phyloP scores from a whole-genome alignment of 164 flowering plant genomes.

The Platanus orientalis region DNA sequence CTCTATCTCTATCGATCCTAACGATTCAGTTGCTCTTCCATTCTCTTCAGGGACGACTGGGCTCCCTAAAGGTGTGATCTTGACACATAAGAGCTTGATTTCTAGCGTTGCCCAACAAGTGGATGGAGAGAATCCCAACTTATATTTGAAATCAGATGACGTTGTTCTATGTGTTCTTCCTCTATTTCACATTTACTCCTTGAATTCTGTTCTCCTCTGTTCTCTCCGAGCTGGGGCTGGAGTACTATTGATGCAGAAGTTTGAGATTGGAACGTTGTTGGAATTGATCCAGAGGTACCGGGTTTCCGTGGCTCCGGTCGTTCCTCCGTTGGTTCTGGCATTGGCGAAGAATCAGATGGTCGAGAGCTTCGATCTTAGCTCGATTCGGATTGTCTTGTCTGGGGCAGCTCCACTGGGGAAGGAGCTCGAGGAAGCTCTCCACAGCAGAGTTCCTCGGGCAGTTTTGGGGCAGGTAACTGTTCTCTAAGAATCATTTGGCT shows the following conservation, averaged over 20 bases:
- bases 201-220: no score
- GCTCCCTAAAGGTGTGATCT: slow-evolving; percentile 77
- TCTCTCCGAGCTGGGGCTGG: slow-evolving; percentile 56
- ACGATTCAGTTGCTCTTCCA: slow-evolving; percentile 64
- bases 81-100: no score
- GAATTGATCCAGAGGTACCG: slow-evolving; percentile 43
- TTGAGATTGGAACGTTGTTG: slow-evolving; percentile 58
- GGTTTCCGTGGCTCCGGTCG: slow-evolving; percentile 58
- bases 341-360: slow-evolving; percentile 59
- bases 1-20: slow-evolving; percentile 33
- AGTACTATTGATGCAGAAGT: slow-evolving; percentile 63
- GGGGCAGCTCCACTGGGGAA: slow-evolving; percentile 85
- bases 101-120: slow-evolving; percentile 81
- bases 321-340: slow-evolving; percentile 76
- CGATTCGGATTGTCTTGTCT: slow-evolving; percentile 54
- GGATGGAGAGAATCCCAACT: slow-evolving; percentile 79
- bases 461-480: slow-evolving; percentile 53
- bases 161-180: no score
- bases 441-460: slow-evolving; percentile 51
- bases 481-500: no score
- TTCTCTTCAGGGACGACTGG: slow-evolving; percentile 92
- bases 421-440: slow-evolving; percentile 60
- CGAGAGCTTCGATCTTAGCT: slow-evolving; percentile 48
- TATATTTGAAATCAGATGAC: slow-evolving; percentile 45
- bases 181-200: no score